Evolutionary conservation across 495 filamentous ascomycete genomes (phyloP).

Genomic region (Penicillium longicatenatum): DNA sequence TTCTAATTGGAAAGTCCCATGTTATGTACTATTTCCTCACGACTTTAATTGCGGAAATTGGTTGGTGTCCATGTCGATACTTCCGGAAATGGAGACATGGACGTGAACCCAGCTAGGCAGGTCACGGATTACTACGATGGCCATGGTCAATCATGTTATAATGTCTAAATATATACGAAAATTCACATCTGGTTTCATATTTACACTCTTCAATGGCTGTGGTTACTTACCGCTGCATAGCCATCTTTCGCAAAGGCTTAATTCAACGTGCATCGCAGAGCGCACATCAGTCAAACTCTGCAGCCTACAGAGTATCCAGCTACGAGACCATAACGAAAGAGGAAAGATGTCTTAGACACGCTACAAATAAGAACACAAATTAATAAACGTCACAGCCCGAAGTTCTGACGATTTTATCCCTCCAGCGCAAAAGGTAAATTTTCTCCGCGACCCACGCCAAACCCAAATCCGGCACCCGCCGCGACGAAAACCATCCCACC

Average conservation of each 20-base stretch:
- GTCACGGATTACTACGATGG: not conserved
- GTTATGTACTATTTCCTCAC: not conserved
- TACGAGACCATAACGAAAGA: not conserved
- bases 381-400: not conserved
- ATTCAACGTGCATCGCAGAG: not conserved
- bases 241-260: not conserved
- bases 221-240: not conserved
- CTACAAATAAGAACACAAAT: not conserved
- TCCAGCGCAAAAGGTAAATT: not conserved
- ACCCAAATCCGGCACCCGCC: not conserved
- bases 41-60: not conserved
- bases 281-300: not conserved
- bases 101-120: not conserved
- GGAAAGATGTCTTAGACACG: not conserved
- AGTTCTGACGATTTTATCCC: not conserved
- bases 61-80: not conserved
- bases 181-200: no score
- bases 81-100: not conserved
- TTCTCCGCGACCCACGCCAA: not conserved
- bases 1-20: not conserved
- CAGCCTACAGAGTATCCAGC: not conserved
- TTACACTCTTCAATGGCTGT: not conserved
- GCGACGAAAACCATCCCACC: not conserved
- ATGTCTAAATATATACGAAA: slow-evolving; percentile 1
- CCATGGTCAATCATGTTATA: not conserved